Conservation (phyloP, 495 filamentous ascomycete species). For the Penicillium angulare region DNA sequence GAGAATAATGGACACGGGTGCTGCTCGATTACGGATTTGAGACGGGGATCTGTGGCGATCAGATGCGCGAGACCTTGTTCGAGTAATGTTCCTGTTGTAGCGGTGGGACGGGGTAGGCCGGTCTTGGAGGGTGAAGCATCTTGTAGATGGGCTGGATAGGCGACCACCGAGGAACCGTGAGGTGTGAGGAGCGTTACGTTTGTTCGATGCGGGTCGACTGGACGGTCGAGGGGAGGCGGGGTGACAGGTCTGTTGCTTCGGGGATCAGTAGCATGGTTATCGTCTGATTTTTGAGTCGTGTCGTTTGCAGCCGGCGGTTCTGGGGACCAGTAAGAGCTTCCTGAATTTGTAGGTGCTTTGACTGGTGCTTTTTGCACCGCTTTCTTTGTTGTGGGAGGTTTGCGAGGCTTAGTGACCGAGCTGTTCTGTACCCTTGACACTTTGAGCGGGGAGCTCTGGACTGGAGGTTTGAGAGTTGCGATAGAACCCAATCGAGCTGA, state of each 20-base stretch:
- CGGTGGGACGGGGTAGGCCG: constrained; percentile 45
- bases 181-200: constrained; percentile 82
- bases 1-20: constrained; percentile 79
- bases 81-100: constrained; percentile 71
- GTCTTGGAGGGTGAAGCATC: constrained; percentile 60
- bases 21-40: constrained; percentile 69
- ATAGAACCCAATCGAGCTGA: constrained; percentile 56
- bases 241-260: constrained; percentile 30
- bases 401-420: constrained; percentile 35
- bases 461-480: constrained; percentile 30
- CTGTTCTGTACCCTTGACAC: constrained; percentile 23
- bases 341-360: constrained; percentile 8
- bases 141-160: constrained; percentile 47
- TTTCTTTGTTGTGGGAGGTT: constrained; percentile 17
- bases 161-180: constrained; percentile 66
- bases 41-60: constrained; percentile 68
- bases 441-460: constrained; percentile 29
- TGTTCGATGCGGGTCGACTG: constrained; percentile 61
- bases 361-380: constrained; percentile 12
- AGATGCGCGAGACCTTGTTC: constrained; percentile 77
- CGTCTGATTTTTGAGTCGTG: constrained; percentile 5
- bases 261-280: constrained; percentile 17
- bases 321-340: constrained; percentile 25
- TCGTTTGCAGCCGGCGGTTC: constrained; percentile 8
- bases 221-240: constrained; percentile 49